Evolutionary conservation across 352 stramenopile species (phyloP), one percentile per base, ranked within the genome.

Genomic region (Discostella stelligera): DNA sequence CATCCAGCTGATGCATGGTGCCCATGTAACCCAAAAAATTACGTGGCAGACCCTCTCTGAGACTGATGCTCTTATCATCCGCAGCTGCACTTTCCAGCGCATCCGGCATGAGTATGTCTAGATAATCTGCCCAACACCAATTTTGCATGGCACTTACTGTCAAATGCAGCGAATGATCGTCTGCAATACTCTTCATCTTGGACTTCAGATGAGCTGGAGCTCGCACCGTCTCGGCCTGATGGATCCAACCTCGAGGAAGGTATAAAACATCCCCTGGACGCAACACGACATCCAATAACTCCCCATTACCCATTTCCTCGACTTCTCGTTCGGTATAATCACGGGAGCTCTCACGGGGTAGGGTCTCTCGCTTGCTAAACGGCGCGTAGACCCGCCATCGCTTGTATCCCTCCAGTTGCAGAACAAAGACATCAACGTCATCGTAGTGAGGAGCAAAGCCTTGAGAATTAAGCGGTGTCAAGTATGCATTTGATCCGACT

Each of bases 381-480:
- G 86, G 88, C 20, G 77, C 59, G 68, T 91, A 91, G 0, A 94
- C 84, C 64, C 95, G 96, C 95, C 96, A 98, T 72, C 95, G 85
- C 79, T 98, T 98, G 18, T 76, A 92, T 41, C 95, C 96, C 87
- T 98, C 94, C 9, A 94, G 56, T 77, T 98, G 96, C 25, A 98
- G 71, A 71, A 98, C 87, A 77, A 98, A 98, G 0, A 95, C 95
- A 77, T 98, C 95, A 73, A 98, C 97, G 73, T 98, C 95, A 67
- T 98, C 96, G 65, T 98, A 98, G 83, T 98, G 96, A 3, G 96
- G 95, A n/a, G 95, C 95, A 88, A 98, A 98, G 11, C 96, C 96
- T 86, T 98, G 95, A 11, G 94, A 97, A 52, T 89, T 88, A 41
- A 93, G 84, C 0, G 81, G 77, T 8, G 96, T 98, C 37, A 98